phyloP scores from a whole-genome alignment of 768 basidiomycete genomes.

The Lactifluus subvellereus region DNA sequence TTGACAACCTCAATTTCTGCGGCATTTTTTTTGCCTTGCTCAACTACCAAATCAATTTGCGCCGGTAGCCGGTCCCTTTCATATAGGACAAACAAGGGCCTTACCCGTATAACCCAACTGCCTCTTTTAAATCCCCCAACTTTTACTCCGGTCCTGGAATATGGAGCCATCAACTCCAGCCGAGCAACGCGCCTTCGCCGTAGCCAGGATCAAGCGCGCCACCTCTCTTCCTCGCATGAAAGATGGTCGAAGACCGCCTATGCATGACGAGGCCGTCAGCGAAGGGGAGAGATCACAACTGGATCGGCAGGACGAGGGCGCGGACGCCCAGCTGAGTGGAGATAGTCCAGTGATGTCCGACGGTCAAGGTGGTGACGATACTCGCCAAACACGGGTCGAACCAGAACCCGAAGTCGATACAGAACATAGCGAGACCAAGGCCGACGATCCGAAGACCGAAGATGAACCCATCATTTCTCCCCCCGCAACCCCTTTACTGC shows the following conservation, averaged over 20 bases:
- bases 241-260: conserved; percentile 80
- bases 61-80: conserved; percentile 15
- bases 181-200: conserved; percentile 81
- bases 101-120: conserved; percentile 3
- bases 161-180: conserved; percentile 45
- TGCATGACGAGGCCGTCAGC: conserved; percentile 78
- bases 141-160: background rate
- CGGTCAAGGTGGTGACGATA: conserved; percentile 5
- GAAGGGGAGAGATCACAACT: conserved; percentile 62
- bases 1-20: conserved; percentile 5
- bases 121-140: background rate
- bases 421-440: conserved; percentile 16
- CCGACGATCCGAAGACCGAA: conserved; percentile 27
- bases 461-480: conserved; percentile 21
- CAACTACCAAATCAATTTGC: conserved; percentile 6
- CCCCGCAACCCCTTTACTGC: conserved; percentile 21
- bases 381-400: background rate
- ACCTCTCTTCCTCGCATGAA: conserved; percentile 90
- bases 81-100: conserved; percentile 15
- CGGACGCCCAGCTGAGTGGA: conserved; percentile 13
- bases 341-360: conserved; percentile 12
- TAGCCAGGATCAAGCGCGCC: conserved; percentile 87
- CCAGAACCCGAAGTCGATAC: conserved; percentile 13
- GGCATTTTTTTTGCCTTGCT: conserved; percentile 6
- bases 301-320: conserved; percentile 29